These are phyloP conservation scores for Didymella keratinophila DNA, from an alignment of 2,329 filamentous ascomycete genomes.

Conservation along the genomic window DNA sequence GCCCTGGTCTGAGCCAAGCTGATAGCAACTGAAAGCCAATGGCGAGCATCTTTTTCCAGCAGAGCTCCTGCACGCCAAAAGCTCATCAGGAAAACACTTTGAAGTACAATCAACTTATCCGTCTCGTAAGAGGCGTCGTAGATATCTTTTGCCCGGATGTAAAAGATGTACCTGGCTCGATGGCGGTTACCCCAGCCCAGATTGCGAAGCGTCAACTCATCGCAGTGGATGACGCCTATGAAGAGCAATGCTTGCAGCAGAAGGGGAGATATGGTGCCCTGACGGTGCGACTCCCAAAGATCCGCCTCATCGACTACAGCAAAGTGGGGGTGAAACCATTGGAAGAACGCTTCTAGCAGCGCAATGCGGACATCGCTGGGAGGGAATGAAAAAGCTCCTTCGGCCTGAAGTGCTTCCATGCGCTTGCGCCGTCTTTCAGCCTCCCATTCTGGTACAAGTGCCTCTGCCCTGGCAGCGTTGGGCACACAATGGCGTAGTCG, in stretches of 20 bases:
- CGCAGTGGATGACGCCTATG: conserved; percentile 63
- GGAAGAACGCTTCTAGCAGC: conserved; percentile 62
- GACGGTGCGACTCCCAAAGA: conserved; percentile 52
- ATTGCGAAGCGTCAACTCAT: conserved; percentile 54
- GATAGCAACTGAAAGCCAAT: conserved; percentile 57
- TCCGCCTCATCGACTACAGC: conserved; percentile 61
- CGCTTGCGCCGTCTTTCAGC: conserved; percentile 44
- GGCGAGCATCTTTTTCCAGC: conserved; percentile 47
- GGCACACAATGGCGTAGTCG: conserved; percentile 45
- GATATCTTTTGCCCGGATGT: conserved; percentile 60
- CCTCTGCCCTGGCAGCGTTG: conserved; percentile 45
- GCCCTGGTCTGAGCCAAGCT: conserved; percentile 61
- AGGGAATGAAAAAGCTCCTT: conserved; percentile 58
- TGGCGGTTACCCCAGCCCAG: conserved; percentile 60
- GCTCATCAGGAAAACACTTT: conserved; percentile 63
- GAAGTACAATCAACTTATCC: conserved; percentile 60
- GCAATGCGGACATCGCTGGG: conserved; percentile 53
- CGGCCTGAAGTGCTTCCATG: conserved; percentile 49
- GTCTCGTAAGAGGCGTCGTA: conserved; percentile 64
- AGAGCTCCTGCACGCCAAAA: conserved; percentile 62
- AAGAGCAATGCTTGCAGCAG: conserved; percentile 64
- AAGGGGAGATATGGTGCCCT: conserved; percentile 57
- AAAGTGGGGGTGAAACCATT: conserved; percentile 65
- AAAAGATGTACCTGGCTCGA: conserved; percentile 60
- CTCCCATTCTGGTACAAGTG: conserved; percentile 50